phyloP scores from a whole-genome alignment of 768 basidiomycete genomes.

The Termitomyces sp. region DNA sequence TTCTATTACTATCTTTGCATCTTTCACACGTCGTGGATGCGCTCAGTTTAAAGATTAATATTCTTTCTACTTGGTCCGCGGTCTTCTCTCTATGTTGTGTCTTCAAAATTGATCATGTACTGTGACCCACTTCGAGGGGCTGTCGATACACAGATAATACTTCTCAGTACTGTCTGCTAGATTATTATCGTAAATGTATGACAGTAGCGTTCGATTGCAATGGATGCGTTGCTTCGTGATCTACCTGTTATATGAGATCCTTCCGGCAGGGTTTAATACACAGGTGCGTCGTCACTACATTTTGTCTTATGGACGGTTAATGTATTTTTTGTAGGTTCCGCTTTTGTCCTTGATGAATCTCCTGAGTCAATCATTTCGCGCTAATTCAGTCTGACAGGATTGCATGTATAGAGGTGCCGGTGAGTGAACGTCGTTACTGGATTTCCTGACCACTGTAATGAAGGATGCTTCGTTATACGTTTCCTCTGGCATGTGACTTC shows the following conservation, averaged over 20 bases:
- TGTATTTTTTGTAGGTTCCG: neutral
- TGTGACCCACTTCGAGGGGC: neutral
- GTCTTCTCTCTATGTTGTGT: neutral
- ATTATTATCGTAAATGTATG: neutral
- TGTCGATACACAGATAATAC: conserved; percentile 9
- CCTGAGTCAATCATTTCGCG: neutral
- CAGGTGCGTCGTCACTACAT: conserved; percentile 4
- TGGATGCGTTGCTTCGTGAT: conserved; percentile 5
- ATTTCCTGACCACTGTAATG: neutral
- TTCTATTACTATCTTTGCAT: neutral
- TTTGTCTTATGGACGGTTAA: neutral
- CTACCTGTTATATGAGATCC: neutral
- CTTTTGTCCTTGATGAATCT: neutral
- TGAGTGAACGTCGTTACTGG: neutral
- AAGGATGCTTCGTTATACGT: neutral
- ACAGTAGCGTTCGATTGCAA: conserved; percentile 7
- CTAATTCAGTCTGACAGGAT: neutral
- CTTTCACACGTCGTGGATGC: neutral
- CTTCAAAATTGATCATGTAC: neutral
- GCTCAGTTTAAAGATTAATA: neutral
- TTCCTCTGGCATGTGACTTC: neutral
- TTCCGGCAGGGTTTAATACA: neutral
- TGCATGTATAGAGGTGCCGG: neutral
- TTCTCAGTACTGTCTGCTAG: neutral
- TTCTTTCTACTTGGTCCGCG: neutral